Evolutionary conservation across 2,329 filamentous ascomycete species (phyloP).

Genomic region (Dactylellina cionopaga): DNA sequence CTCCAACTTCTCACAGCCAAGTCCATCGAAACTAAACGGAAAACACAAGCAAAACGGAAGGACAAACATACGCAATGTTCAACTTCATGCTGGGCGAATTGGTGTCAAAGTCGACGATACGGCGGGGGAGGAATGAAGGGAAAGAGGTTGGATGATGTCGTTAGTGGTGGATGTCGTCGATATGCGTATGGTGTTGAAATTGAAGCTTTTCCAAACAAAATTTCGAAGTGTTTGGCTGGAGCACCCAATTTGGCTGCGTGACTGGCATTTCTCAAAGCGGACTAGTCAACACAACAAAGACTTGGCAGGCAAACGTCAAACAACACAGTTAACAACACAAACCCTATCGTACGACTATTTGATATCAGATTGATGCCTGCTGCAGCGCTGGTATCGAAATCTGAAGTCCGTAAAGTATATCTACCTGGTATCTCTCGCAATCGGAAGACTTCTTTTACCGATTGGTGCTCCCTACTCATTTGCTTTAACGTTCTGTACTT

Average conservation of each 20-base stretch:
- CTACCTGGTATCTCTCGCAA: too few species aligned
- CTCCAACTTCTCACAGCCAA: slow-evolving; percentile 3
- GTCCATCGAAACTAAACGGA: neutral
- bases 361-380: too few species aligned
- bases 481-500: too few species aligned
- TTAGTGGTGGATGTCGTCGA: slow-evolving; percentile 4
- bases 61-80: slow-evolving; percentile 47
- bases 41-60: neutral
- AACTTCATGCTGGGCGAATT: slow-evolving; percentile 52
- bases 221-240: too few species aligned
- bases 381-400: too few species aligned
- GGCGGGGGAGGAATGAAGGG: slow-evolving; percentile 5
- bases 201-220: slow-evolving; percentile 20
- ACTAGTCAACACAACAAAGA: too few species aligned
- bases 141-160: slow-evolving; percentile 12
- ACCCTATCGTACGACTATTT: neutral
- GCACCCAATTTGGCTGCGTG: slow-evolving; percentile 39
- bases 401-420: too few species aligned
- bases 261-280: slow-evolving; percentile 38
- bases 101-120: slow-evolving; percentile 36
- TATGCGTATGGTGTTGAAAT: slow-evolving; percentile 30
- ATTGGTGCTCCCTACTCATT: too few species aligned
- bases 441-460: too few species aligned
- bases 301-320: neutral
- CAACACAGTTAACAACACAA: neutral